Conservation (phyloP, 345 rosid species). For the Turnera subulata region DNA sequence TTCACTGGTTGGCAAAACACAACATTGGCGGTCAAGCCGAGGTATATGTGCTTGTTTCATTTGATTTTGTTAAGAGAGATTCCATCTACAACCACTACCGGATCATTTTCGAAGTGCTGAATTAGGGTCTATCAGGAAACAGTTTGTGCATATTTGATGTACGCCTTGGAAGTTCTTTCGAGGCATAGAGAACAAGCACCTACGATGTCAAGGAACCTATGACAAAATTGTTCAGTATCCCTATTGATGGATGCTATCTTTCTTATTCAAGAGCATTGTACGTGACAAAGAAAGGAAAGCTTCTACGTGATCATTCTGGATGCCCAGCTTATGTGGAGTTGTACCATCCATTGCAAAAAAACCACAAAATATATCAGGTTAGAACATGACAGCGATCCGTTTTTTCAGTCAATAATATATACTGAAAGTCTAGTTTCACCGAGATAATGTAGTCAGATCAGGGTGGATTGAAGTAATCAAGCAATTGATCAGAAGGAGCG, state of each 20-base stretch:
- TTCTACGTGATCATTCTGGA: conserved; percentile 17
- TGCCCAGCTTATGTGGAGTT: neutral
- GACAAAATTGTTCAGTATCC: conserved; percentile 25
- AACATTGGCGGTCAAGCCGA: neutral
- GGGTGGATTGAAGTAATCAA: no score
- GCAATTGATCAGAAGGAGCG: no score
- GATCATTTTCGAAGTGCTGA: neutral
- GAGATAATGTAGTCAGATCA: no score
- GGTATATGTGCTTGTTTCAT: no score
- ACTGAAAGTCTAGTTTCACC: conserved; percentile 8
- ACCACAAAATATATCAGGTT: neutral
- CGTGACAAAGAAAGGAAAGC: conserved; percentile 18
- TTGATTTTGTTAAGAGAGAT: conserved; percentile 25
- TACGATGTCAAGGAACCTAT: conserved; percentile 20
- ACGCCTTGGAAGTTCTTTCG: conserved; percentile 14
- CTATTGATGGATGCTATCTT: neutral
- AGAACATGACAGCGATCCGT: neutral
- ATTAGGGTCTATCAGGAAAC: conserved; percentile 25
- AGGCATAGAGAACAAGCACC: conserved; percentile 33
- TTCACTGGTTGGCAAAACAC: conserved; percentile 26
- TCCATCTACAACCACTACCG: conserved; percentile 12
- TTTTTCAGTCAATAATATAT: neutral
- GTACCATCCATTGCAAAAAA: neutral
- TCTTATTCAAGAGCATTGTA: conserved; percentile 10
- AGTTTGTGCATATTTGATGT: conserved; percentile 22